Evolutionary conservation across 345 rosid genomes (phyloP).

Genomic region (Rhizophora apiculata): DNA sequence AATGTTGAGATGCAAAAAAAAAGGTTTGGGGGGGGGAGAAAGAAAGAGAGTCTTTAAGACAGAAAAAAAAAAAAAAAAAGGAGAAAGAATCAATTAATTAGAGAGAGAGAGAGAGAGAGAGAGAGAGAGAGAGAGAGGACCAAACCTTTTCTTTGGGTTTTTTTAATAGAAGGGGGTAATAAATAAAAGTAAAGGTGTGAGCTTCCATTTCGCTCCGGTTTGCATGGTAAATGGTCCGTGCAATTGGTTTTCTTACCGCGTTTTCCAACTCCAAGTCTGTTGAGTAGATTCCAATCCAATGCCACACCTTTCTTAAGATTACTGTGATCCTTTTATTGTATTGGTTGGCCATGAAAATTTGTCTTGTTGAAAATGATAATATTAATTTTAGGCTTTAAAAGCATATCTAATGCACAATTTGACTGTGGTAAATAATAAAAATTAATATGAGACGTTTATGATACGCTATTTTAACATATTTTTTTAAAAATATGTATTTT

Average conservation of each 20-base stretch:
- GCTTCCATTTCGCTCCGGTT: conserved; percentile 43
- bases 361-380: too few species aligned
- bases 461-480: too few species aligned
- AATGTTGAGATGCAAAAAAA: too few species aligned
- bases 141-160: neutral
- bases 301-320: too few species aligned
- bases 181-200: conserved; percentile 27
- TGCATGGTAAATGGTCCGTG: conserved; percentile 25
- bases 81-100: neutral
- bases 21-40: too few species aligned
- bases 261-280: conserved; percentile 13
- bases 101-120: neutral
- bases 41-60: neutral
- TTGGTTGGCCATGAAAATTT: too few species aligned
- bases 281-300: neutral
- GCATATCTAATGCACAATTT: too few species aligned
- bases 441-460: too few species aligned
- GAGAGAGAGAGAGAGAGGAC: neutral
- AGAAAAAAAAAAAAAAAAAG: neutral
- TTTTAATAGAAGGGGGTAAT: neutral
- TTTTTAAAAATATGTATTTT: too few species aligned
- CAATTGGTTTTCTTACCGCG: conserved; percentile 9
- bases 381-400: too few species aligned
- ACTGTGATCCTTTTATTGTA: too few species aligned
- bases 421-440: too few species aligned